Base-by-base conservation (phyloP, 352 stramenopile species). In the Plasmopara muralis region DNA sequence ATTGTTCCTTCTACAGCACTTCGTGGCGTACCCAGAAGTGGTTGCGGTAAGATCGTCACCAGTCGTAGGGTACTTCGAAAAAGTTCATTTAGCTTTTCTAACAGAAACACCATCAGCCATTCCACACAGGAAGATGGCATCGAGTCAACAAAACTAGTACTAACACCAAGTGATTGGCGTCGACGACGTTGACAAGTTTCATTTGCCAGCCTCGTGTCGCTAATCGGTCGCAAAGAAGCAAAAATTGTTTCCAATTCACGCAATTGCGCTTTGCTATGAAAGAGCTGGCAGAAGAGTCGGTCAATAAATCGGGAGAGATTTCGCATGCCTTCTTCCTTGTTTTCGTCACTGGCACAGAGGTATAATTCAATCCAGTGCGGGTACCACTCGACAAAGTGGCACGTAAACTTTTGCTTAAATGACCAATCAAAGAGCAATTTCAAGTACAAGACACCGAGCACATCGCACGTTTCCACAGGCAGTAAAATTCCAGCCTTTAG, bases 341-440 rank as follows among this genome's bases (percentile, higher is more conserved):
- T 81, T 43, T 85, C 70, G 9, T 85, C 74, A 42, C 74, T 87
- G 3, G 75, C 70, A 12, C 64, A 60, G 18, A 86, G 50, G 47
- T 84, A 93, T 9, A 90, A 57, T 38, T 85, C 67, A 40, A 90
- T 85, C 29, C 87, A 88, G 47, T 82, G 87, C 37, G 77, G 75
- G 50, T 93, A 93, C 75, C 74, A 85, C 43, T 79, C 71, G 25
- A 90, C 72, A 58, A 93, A 93, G 49, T 87, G 74, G 44, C 74
- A 84, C 8, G 82, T 89, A 54, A 87, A 93, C 55, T 72, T 64
- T 53, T 87, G 68, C 62, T 93, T 93, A 66, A 93, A 93, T 30
- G 58, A 50, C 47, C 85, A 68, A 58, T 90, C 82, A 31, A 93
- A 90, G 6, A 93, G 57, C 12, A 93, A 63, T 43, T 90, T 89